These are phyloP conservation scores for Tetrahymena thermophila DNA, from an alignment of 73 alveolate genomes.

Conservation along the genomic window DNA sequence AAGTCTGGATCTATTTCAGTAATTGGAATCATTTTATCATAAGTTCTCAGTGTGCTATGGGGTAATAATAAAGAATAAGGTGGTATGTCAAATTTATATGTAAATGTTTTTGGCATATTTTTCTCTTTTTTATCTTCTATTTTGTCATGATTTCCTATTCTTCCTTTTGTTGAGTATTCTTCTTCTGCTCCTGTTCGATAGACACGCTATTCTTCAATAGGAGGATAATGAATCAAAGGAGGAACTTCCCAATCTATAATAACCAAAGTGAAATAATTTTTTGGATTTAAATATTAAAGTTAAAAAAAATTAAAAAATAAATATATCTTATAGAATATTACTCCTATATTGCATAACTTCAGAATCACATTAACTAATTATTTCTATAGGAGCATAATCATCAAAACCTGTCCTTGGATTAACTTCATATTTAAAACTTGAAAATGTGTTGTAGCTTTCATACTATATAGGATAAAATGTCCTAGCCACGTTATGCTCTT, in stretches of 20 bases:
- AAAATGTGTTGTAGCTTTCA: constrained; percentile 19
- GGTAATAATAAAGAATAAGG: constrained; percentile 2
- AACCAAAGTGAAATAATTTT: background rate
- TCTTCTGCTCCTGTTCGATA: constrained; percentile 43
- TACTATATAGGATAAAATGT: constrained; percentile 19
- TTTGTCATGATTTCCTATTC: constrained; percentile 9
- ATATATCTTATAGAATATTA: background rate
- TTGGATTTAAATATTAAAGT: background rate
- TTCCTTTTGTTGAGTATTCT: constrained; percentile 31
- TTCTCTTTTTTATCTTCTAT: constrained; percentile 3
- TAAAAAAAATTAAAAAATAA: background rate
- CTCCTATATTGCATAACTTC: constrained; percentile 29
- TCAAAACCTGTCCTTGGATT: constrained; percentile 33
- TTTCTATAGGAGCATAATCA: constrained; percentile 34
- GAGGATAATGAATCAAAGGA: constrained; percentile 26
- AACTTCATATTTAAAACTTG: constrained; percentile 17
- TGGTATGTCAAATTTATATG: constrained; percentile 12
- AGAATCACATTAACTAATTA: constrained; percentile 17
- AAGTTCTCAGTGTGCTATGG: constrained; percentile 23
- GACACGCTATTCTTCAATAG: background rate
- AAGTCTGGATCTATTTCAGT: constrained; percentile 18
- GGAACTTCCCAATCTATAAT: constrained; percentile 27
- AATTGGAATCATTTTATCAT: background rate
- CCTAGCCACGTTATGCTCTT: background rate
- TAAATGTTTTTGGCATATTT: background rate